Percentiles rank a stretch among this genome's conserved stretches.
Evolutionary conservation across 306 rosid species (phyloP).

Genomic region (Glycine soja): DNA sequence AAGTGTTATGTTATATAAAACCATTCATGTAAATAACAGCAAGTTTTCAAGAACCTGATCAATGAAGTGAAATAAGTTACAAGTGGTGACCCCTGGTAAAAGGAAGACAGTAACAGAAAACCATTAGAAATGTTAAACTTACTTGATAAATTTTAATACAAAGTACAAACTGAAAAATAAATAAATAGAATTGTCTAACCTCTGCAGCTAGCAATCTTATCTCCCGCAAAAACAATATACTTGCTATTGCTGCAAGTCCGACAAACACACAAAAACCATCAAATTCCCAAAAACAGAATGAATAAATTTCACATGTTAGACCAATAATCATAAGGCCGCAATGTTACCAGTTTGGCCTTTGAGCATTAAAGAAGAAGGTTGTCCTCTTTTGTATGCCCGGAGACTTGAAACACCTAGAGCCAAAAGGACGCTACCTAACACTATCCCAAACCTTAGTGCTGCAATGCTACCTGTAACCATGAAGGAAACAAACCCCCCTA

Average conservation of each 20-base stretch:
- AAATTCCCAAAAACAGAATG: neutral
- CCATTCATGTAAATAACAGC: neutral
- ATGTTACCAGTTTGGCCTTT: neutral
- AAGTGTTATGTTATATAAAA: neutral
- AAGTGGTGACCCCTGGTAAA: constrained; percentile 7
- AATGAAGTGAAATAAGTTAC: constrained; percentile 4
- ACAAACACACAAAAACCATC: neutral
- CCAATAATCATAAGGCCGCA: neutral
- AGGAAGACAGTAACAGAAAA: neutral
- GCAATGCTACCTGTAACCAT: neutral
- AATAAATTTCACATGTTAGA: neutral
- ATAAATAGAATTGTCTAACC: neutral
- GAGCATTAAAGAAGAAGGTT: neutral
- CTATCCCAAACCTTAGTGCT: neutral
- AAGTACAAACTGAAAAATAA: neutral
- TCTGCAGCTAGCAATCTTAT: constrained; percentile 6
- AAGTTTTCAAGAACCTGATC: neutral
- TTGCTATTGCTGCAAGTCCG: neutral
- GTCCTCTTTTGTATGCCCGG: neutral
- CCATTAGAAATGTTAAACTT: neutral
- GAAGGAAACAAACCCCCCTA: neutral
- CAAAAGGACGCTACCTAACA: neutral
- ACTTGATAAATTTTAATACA: neutral
- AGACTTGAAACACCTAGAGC: neutral
- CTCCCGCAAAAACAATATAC: neutral